Percentiles rank a stretch among this genome's conserved stretches.
phyloP scores from a whole-genome alignment of 345 rosid species.

The Bruguiera gymnorhiza region DNA sequence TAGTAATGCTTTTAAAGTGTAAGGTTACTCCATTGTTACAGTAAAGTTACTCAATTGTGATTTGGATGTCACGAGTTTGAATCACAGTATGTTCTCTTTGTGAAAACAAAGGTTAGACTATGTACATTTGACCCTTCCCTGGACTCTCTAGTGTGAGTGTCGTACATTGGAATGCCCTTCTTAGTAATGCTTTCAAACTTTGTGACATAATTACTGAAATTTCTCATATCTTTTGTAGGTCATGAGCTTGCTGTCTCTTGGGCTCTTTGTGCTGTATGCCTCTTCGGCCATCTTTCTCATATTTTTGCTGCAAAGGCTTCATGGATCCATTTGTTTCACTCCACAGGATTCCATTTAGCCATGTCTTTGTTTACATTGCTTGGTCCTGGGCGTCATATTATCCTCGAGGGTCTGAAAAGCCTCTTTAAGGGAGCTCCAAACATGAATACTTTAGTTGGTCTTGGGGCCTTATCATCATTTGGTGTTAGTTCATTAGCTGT shows the following conservation, averaged over 20 bases:
- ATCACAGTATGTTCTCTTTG: too few species aligned
- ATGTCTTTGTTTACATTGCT: constrained; percentile 80
- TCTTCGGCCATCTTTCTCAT: constrained; percentile 88
- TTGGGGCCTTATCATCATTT: constrained; percentile 94
- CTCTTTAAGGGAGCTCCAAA: constrained; percentile 82
- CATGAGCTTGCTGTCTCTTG: constrained; percentile 90
- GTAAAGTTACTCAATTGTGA: too few species aligned
- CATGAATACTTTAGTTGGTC: constrained; percentile 96
- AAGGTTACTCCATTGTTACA: too few species aligned
- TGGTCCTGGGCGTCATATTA: constrained; percentile 90
- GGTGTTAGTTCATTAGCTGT: constrained; percentile 82
- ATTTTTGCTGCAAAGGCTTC: constrained; percentile 59
- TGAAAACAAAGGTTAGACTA: too few species aligned
- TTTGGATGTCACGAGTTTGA: too few species aligned
- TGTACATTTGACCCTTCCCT: too few species aligned
- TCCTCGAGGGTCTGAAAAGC: constrained; percentile 77
- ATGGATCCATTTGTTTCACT: constrained; percentile 82
- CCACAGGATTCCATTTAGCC: constrained; percentile 84
- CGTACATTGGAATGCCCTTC: too few species aligned
- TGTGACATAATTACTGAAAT: too few species aligned
- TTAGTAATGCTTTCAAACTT: too few species aligned
- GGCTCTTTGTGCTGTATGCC: constrained; percentile 96
- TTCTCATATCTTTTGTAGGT: constrained; percentile 43
- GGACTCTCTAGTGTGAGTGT: too few species aligned
- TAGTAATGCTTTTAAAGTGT: constrained; percentile 1